Evolutionary conservation across 306 rosid genomes (phyloP).

Genomic region (Rosa persica): DNA sequence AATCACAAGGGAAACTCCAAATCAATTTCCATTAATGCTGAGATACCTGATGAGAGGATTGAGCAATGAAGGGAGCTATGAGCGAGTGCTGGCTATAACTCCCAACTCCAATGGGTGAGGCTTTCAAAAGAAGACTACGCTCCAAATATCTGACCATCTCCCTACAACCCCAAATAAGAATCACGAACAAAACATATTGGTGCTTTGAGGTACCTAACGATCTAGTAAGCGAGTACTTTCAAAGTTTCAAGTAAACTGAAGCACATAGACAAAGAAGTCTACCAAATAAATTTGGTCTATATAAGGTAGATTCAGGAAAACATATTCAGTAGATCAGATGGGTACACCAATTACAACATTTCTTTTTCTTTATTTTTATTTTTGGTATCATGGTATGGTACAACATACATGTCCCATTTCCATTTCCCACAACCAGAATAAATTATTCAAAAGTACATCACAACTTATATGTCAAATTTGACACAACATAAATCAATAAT

Average conservation of each 20-base stretch:
- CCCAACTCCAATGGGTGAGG: background rate
- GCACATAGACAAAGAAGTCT: background rate
- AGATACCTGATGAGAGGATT: background rate
- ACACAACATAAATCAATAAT: slow-evolving; percentile 1
- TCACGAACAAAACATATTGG: background rate
- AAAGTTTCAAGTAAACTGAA: background rate
- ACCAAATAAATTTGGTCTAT: background rate
- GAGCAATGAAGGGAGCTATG: background rate
- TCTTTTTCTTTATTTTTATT: background rate
- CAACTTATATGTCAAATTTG: background rate
- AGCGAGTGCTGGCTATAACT: background rate
- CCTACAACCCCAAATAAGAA: background rate
- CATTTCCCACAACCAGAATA: slow-evolving; percentile 5
- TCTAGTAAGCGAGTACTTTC: background rate
- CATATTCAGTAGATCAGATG: background rate
- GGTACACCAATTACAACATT: background rate
- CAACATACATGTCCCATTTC: background rate
- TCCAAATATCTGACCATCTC: background rate
- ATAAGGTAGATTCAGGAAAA: background rate
- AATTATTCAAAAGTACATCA: background rate
- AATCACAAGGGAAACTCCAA: background rate
- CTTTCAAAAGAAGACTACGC: background rate
- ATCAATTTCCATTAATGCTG: background rate
- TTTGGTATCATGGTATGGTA: slow-evolving; percentile 1
- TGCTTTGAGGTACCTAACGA: background rate